phyloP scores from a whole-genome alignment of 73 alveolate genomes.

The Symbiodinium natans region DNA sequence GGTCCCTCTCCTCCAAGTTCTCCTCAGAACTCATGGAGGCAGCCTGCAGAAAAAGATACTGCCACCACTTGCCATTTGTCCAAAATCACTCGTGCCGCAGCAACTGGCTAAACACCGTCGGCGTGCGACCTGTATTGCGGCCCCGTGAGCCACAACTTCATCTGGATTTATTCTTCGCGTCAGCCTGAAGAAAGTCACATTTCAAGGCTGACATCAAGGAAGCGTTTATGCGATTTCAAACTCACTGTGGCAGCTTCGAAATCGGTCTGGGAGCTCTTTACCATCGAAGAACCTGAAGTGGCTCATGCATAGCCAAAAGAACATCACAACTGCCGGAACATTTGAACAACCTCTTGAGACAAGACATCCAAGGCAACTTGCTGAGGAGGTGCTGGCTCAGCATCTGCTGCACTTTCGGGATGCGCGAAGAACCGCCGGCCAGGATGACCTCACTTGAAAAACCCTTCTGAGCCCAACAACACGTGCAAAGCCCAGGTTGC shows the following conservation, averaged over 20 bases:
- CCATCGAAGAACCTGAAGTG: conserved; percentile 94
- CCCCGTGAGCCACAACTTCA: conserved; percentile 99
- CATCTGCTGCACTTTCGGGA: conserved; percentile 97
- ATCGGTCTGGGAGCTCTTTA: conserved; percentile 65
- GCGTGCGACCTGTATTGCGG: conserved; percentile 99
- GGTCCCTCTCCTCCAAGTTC: background rate
- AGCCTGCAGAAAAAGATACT: background rate
- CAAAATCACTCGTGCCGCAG: background rate
- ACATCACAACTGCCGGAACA: too few relatives aligned
- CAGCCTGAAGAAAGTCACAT: conserved; percentile 57
- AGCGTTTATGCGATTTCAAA: too few relatives aligned
- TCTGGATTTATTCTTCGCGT: conserved; percentile 98
- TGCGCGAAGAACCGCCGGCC: conserved; percentile 99
- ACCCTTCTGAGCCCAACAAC: background rate
- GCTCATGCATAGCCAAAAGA: too few relatives aligned
- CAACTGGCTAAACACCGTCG: conserved; percentile 95
- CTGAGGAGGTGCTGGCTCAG: conserved; percentile 61
- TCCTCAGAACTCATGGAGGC: conserved; percentile 39
- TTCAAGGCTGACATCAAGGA: too few relatives aligned
- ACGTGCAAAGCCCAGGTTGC: background rate
- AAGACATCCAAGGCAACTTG: background rate
- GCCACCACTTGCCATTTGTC: background rate
- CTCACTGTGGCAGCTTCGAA: too few relatives aligned
- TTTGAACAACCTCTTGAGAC: background rate
- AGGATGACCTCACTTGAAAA: conserved; percentile 96